Conservation (phyloP, 345 rosid genomes). For the Lenwebbia sp. region DNA sequence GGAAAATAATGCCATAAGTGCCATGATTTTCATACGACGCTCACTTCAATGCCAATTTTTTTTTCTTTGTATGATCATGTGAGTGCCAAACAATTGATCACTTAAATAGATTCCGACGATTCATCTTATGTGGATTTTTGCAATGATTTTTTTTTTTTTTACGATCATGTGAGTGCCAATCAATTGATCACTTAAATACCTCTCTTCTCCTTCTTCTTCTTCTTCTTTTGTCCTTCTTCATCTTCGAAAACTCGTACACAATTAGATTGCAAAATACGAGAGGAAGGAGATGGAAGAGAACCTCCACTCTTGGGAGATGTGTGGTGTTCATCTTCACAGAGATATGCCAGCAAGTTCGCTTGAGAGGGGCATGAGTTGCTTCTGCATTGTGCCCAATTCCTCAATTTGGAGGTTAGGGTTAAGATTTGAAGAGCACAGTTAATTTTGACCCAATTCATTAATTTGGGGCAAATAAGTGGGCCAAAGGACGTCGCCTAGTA, state of each 20-base stretch:
- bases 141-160: too few species aligned
- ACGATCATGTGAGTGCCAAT: too few species aligned
- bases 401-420: too few species aligned
- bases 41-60: not conserved
- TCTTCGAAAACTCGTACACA: not conserved
- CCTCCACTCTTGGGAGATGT: not conserved
- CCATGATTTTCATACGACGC: rapidly evolving
- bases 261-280: not conserved
- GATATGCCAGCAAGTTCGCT: not conserved
- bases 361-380: too few species aligned
- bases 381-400: too few species aligned
- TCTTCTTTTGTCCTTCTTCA: not conserved
- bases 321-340: not conserved
- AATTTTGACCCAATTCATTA: not conserved
- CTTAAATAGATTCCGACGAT: not conserved
- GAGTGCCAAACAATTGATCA: not conserved
- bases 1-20: not conserved
- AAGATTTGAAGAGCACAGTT: too few species aligned
- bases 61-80: not conserved
- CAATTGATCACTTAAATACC: too few species aligned
- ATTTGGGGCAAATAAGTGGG: not conserved
- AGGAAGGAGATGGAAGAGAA: not conserved
- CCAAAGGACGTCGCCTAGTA: not conserved
- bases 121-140: not conserved
- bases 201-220: not conserved